Conservation (phyloP, 2,329 filamentous ascomycete species). For the Incumbomyces lentus region DNA sequence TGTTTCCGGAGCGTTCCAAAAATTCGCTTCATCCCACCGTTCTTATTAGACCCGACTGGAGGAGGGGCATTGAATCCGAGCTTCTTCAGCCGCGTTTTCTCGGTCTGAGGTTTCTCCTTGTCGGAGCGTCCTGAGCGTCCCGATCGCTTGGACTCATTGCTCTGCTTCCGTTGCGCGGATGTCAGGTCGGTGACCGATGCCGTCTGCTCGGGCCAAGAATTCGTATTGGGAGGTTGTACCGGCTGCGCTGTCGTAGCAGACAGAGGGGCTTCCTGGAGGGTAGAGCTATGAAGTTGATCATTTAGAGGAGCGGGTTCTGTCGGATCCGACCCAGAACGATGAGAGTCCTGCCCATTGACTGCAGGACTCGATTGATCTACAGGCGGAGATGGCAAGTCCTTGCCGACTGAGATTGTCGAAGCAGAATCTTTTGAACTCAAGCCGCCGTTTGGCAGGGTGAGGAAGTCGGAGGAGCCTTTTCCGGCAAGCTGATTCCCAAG, state of each 20-base stretch:
- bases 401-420: constrained; percentile 18
- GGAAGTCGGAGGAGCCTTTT: constrained; percentile 48
- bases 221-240: background rate
- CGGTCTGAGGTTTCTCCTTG: background rate
- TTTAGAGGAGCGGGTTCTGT: constrained; percentile 8
- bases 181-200: constrained; percentile 5
- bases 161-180: background rate
- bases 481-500: constrained; percentile 64
- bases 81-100: constrained; percentile 5
- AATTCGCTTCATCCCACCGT: constrained; percentile 16
- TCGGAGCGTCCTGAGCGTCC: background rate
- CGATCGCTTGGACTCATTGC: constrained; percentile 5
- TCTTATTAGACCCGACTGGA: constrained; percentile 8
- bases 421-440: constrained; percentile 21
- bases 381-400: constrained; percentile 16
- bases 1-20: constrained; percentile 18
- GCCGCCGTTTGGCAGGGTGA: constrained; percentile 27
- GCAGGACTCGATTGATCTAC: constrained; percentile 3
- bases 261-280: background rate
- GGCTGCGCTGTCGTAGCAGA: background rate
- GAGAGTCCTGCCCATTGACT: constrained; percentile 9
- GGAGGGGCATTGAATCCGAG: constrained; percentile 7
- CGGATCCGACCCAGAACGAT: background rate
- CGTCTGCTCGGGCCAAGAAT: background rate
- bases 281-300: background rate